phyloP scores from a whole-genome alignment of 768 basidiomycete species.

The Pleurotus pulmonarius region DNA sequence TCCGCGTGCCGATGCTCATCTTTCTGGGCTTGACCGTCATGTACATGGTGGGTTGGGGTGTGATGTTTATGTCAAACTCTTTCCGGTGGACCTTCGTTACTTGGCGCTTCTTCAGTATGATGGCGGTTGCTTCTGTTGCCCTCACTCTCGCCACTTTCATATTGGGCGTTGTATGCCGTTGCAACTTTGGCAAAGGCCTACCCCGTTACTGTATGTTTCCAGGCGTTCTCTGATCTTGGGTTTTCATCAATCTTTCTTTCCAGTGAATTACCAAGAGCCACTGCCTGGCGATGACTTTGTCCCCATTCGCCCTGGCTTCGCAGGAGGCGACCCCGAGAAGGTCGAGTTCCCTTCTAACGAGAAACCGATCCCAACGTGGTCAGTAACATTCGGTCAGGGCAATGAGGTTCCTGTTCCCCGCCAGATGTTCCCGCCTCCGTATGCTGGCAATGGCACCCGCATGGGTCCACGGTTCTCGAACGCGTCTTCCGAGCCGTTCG shows the following conservation, averaged over 20 bases:
- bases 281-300: constrained; percentile 31
- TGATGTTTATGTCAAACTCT: constrained; percentile 68
- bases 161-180: constrained; percentile 62
- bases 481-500: constrained; percentile 35
- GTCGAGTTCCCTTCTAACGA: constrained; percentile 58
- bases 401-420: constrained; percentile 30
- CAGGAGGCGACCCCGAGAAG: constrained; percentile 50
- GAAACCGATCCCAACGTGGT: constrained; percentile 52
- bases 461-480: constrained; percentile 49
- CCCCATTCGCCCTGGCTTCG: constrained; percentile 18
- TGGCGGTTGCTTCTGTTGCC: constrained; percentile 53
- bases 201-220: constrained; percentile 54
- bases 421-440: constrained; percentile 31
- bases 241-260: constrained; percentile 9
- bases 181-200: constrained; percentile 79
- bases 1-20: constrained; percentile 49
- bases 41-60: constrained; percentile 66
- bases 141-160: constrained; percentile 53
- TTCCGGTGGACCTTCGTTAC: constrained; percentile 76
- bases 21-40: constrained; percentile 60
- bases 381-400: constrained; percentile 32
- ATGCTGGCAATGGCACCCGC: constrained; percentile 10
- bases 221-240: neutral
- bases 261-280: constrained; percentile 56
- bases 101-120: constrained; percentile 73